Evolutionary conservation across 2,329 filamentous ascomycete species (phyloP), one percentile per base, ranked within the genome.

Genomic region (Paramyrothecium sp.): DNA sequence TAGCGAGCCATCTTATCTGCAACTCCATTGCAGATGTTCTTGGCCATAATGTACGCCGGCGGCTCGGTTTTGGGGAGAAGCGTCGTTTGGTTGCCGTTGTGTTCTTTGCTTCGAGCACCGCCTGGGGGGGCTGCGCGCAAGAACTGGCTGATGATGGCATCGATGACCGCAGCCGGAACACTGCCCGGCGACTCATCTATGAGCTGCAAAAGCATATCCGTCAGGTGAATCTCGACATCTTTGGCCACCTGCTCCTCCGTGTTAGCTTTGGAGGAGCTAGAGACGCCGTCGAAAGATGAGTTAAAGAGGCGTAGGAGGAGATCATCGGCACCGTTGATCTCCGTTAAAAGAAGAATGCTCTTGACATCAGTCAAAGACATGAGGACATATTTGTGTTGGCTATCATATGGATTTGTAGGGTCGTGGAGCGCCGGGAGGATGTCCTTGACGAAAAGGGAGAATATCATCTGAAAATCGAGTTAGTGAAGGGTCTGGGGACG

Each of bases 131-230:
- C 92, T 3, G 93, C 92, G 65, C 95, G 87, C 56, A 99, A 79
- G 67, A 99, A 99, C 71, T 99, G 96, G 8, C 94, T 94, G 69
- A 99, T 90, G 64, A 99, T 92, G 30, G 94, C 87, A 70, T 99
- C 94, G 20, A 97, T 87, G 2, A 97, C 91, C 58, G 91, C 88
- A 7, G 88, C 81, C 0, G 93, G 91, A 19, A 99, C 81, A 38
- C 73, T 75, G 41, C 85, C 87, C 2, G 84, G 79, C 19, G 89
- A 88, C 76, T 99, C 95, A 62, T 98, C 95, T 21, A 99, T 89
- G 54, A 99, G 78, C 53, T 89, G 90, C 49, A 89, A 87, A 21
- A 99, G 82, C 61, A 98, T 84, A 54, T 91, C 87, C 21, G 89
- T 95, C 83, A 99, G 91, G 70, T 95, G 89, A 67, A 92, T 92